Conservation (phyloP, 495 filamentous ascomycete species). For the Usnea hakonensis region DNA sequence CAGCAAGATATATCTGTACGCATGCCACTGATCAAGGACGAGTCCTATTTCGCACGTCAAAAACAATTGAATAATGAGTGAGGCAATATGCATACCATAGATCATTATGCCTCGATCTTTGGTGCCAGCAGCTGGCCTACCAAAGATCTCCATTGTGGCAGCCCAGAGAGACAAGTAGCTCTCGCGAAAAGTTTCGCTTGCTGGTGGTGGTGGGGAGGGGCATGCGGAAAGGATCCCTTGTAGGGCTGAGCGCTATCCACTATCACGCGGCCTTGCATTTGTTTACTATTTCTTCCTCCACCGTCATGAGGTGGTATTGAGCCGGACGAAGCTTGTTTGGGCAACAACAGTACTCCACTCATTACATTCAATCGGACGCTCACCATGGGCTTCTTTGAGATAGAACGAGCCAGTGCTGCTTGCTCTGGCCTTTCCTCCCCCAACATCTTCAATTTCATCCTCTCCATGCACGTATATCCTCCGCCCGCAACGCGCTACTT, state of each 20-base stretch:
- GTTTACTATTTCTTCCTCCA: background rate
- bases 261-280: background rate
- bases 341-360: background rate
- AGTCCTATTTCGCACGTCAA: background rate
- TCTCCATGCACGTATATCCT: constrained; percentile 24
- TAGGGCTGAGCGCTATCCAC: background rate
- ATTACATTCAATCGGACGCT: background rate
- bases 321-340: background rate
- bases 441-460: constrained; percentile 24
- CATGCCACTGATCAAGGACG: constrained; percentile 18
- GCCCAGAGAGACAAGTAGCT: background rate
- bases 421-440: constrained; percentile 25
- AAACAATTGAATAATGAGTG: background rate
- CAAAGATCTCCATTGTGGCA: background rate
- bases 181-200: background rate
- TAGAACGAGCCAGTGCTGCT: constrained; percentile 2
- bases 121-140: background rate
- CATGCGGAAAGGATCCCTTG: background rate
- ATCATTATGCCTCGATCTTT: background rate
- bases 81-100: background rate
- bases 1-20: constrained; percentile 9
- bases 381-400: background rate
- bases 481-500: background rate
- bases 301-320: background rate
- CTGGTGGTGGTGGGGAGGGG: constrained; percentile 6